Percentiles rank a stretch among this genome's conserved stretches.
Conservation (phyloP, 2,329 filamentous ascomycete species). For the Pseudogymnoascus verrucosus region DNA sequence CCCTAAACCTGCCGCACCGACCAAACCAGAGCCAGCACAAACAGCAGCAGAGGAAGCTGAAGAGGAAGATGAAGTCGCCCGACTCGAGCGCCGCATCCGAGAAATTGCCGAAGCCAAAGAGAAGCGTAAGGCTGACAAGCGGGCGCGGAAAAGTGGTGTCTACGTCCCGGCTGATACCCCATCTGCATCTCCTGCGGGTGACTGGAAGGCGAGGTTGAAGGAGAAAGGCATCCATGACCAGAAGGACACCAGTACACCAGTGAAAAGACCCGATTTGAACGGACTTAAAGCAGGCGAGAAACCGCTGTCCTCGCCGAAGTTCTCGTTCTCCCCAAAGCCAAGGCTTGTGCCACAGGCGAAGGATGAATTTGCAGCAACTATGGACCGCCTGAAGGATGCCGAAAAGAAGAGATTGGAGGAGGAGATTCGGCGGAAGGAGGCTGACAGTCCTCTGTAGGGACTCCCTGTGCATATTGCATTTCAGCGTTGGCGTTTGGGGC, state of each 20-base stretch:
- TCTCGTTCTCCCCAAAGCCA: constrained; percentile 25
- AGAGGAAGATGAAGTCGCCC: constrained; percentile 35
- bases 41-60: constrained; percentile 17
- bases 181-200: constrained; percentile 3
- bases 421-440: constrained; percentile 41
- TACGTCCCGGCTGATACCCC: constrained; percentile 23
- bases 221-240: constrained; percentile 12
- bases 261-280: constrained; percentile 28
- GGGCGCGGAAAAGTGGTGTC: constrained; percentile 32
- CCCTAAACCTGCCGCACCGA: constrained; percentile 7
- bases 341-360: constrained; percentile 15
- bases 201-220: constrained; percentile 12
- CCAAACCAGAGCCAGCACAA: constrained; percentile 9
- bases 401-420: constrained; percentile 46
- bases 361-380: constrained; percentile 34
- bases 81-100: constrained; percentile 36
- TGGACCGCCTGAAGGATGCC: constrained; percentile 49
- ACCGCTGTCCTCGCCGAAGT: constrained; percentile 29
- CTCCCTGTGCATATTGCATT: background rate
- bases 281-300: constrained; percentile 33
- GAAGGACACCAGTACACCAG: constrained; percentile 22
- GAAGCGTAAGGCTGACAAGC: constrained; percentile 29
- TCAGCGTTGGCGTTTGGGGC: background rate
- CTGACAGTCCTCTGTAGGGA: constrained; percentile 31
- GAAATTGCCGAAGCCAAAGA: constrained; percentile 34